Base-by-base conservation (phyloP, 164 flowering plant species). In the Malania oleifera region DNA sequence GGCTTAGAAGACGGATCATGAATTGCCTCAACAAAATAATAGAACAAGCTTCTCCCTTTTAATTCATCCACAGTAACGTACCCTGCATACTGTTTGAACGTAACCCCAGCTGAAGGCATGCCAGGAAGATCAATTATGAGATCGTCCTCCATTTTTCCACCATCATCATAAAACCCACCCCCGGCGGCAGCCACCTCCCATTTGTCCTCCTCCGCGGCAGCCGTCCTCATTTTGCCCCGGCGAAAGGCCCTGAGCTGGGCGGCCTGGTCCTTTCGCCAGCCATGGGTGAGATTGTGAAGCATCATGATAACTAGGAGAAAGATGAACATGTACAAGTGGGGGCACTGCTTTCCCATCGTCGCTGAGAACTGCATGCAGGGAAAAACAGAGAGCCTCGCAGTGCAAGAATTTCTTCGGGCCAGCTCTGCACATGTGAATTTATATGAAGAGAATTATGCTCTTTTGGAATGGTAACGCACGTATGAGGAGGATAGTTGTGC, bases 81-180 rank as follows among this genome's bases (percentile, higher is more conserved):
- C 18, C 75, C 75, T 13, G 65, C 54, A 63, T 59, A 71, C 47
- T 71, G 75, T 51, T 59, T 71, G 54, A 71, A 71, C 49, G 15
- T 27, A 13, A 44, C 70, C 2, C 61, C 56, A 24, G 2, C 2
- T 5, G 58, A 54, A 1, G 70, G 70, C 52, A 66, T 70, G 0
- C 70, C 70, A 7, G 70, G 70, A 1, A 70, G 54, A 2, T 70
- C 74, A 22, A 37, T 50, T 39, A 70, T 66, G 10, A 58, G 46
- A 54, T 59, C 62, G 12, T 45, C 56, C 48, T 68, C 51, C 64
- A 63, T 66, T 3, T 54, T 56, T 20, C 70, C 69, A 11, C 70
- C 69, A 11, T 8, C 46, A 24, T 56, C 63, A 41, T 12, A 34
- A 27, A 38, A 27, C 29, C 26, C 54, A 34, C 11, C 54, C 17